These are phyloP conservation scores for Penicillium sp. DNA, from an alignment of 2,329 filamentous ascomycete genomes.

Conservation along the genomic window DNA sequence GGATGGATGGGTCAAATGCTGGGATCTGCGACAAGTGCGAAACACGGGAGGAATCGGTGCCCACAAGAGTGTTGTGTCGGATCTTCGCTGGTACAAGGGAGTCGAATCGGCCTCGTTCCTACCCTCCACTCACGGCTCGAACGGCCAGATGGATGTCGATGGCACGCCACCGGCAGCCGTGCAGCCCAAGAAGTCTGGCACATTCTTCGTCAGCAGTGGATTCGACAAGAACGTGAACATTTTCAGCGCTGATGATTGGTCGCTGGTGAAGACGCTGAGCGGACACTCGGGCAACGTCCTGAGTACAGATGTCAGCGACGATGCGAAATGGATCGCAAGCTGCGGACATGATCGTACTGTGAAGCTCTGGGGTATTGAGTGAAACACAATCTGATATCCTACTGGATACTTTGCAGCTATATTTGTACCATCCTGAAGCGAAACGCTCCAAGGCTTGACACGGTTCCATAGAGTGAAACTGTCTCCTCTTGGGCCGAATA, in stretches of 20 bases:
- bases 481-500: too few species aligned
- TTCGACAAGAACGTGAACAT: conserved; percentile 96
- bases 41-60: conserved; percentile 82
- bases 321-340: conserved; percentile 90
- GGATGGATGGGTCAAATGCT: conserved; percentile 96
- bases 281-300: conserved; percentile 91
- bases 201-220: conserved; percentile 84
- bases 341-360: conserved; percentile 92
- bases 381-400: conserved; percentile 34
- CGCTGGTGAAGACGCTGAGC: conserved; percentile 77
- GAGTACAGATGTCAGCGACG: conserved; percentile 80
- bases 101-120: conserved; percentile 66
- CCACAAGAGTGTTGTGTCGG: conserved; percentile 86
- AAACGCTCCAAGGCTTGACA: too few species aligned
- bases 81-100: conserved; percentile 91
- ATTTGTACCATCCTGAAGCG: too few species aligned
- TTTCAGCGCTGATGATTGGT: conserved; percentile 96
- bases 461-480: too few species aligned
- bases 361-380: conserved; percentile 91
- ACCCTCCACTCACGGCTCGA: conserved; percentile 60
- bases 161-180: conserved; percentile 31
- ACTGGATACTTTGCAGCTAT: too few species aligned
- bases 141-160: conserved; percentile 52
- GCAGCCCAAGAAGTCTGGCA: conserved; percentile 79
- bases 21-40: conserved; percentile 89